Evolutionary conservation across 129 eudicot genomes (phyloP).

Genomic region (Apium graveolens): DNA sequence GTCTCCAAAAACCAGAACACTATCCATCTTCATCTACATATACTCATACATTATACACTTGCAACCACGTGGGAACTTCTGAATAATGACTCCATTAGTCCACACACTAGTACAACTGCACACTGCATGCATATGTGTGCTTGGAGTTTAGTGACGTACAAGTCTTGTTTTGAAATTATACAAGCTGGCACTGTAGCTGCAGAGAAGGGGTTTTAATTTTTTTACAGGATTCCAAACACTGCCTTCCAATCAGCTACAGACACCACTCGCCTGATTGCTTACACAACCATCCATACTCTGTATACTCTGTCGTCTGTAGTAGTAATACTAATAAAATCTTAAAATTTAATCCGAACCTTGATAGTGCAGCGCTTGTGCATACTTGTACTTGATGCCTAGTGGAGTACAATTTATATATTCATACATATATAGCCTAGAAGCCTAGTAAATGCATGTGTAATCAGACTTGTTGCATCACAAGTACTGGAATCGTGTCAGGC

Average conservation of each 20-base stretch:
- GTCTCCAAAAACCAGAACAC: not conserved
- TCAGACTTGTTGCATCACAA: not conserved
- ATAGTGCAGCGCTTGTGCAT: not conserved
- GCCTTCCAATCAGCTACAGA: not conserved
- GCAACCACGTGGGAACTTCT: constrained; percentile 1
- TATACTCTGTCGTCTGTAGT: no score
- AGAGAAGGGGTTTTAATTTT: not conserved
- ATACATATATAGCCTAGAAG: not conserved
- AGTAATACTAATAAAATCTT: not conserved
- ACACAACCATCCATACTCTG: not conserved
- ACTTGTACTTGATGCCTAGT: not conserved
- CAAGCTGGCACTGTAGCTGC: not conserved
- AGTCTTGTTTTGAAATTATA: not conserved
- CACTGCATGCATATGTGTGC: not conserved
- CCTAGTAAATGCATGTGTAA: not conserved
- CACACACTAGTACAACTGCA: not conserved
- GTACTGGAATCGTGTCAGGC: not conserved
- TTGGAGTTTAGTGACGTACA: not conserved
- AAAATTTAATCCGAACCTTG: not conserved
- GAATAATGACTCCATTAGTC: not conserved
- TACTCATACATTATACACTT: not conserved
- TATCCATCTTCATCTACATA: not conserved
- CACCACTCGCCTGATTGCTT: constrained; percentile 1
- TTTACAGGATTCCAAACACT: constrained; percentile 6
- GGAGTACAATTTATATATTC: not conserved